Evolutionary conservation across 1,284 basidiomycete species (phyloP).

Genomic region (Cutaneotrichosporon dermatis): DNA sequence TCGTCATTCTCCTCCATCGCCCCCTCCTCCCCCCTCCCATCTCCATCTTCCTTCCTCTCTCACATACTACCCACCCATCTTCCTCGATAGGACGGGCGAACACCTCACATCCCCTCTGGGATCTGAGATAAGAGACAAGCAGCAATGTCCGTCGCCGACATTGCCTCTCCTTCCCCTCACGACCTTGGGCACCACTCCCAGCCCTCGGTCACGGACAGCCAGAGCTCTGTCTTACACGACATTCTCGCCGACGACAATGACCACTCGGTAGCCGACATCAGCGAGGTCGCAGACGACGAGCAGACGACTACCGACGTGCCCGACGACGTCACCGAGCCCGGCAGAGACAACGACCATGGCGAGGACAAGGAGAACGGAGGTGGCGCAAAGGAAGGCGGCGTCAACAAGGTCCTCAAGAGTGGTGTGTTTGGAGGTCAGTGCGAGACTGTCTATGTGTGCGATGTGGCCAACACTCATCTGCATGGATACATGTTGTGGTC

Average conservation of each 20-base stretch:
- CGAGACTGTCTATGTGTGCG: neutral
- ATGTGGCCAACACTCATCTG: no score
- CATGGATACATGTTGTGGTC: neutral
- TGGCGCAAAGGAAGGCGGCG: slow-evolving; percentile 25
- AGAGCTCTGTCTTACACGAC: slow-evolving; percentile 3
- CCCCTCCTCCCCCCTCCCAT: neutral
- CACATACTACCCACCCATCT: neutral
- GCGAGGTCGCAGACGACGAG: slow-evolving; percentile 1
- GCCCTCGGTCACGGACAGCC: neutral
- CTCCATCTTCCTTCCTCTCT: neutral
- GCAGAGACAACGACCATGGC: neutral
- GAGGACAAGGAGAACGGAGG: slow-evolving; percentile 14
- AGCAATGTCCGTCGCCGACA: neutral
- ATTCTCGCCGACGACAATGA: neutral
- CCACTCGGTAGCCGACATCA: neutral
- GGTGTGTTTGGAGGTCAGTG: slow-evolving; percentile 44
- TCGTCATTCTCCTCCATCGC: neutral
- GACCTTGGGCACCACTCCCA: neutral
- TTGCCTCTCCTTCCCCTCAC: neutral
- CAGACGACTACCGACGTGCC: slow-evolving; percentile 4
- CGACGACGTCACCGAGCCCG: neutral
- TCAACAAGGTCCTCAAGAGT: slow-evolving; percentile 42
- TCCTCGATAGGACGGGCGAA: no score
- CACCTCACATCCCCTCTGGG: neutral
- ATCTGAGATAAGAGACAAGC: neutral